Conservation (phyloP, 768 basidiomycete genomes). For the Cubamyces lactineus region DNA sequence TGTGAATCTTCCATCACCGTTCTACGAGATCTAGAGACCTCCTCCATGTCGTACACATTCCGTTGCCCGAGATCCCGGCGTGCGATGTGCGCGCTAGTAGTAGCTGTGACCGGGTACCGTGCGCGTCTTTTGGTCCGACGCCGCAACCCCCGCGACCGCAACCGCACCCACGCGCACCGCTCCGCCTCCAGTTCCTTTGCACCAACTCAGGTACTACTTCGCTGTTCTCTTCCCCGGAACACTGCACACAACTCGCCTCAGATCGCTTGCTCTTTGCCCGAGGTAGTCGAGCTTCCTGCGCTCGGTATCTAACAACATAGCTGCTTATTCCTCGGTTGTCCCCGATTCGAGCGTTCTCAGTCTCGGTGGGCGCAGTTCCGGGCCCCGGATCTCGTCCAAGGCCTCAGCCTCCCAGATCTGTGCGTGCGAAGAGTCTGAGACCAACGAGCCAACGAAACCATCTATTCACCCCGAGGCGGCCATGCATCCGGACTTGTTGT, state of each 20-base stretch:
- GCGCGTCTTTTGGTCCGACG: not conserved
- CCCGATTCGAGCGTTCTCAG: not conserved
- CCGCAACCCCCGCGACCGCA: not conserved
- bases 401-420: too few relatives aligned
- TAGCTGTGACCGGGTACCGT: not conserved
- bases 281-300: not conserved
- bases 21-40: not conserved
- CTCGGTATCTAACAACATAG: not conserved
- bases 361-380: conserved; percentile 9
- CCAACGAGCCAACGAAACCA: too few relatives aligned
- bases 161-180: conserved; percentile 1
- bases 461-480: too few relatives aligned
- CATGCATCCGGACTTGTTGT: too few relatives aligned
- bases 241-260: conserved; percentile 11
- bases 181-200: not conserved
- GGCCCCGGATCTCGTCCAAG: not conserved
- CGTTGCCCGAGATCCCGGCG: not conserved
- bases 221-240: conserved; percentile 3
- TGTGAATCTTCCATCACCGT: not conserved
- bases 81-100: not conserved
- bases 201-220: not conserved
- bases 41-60: not conserved
- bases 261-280: not conserved
- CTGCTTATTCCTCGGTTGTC: not conserved
- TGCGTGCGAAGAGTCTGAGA: too few relatives aligned